Evolutionary conservation across 257 asterid species (phyloP).

Genomic region (Plantago elongata): DNA sequence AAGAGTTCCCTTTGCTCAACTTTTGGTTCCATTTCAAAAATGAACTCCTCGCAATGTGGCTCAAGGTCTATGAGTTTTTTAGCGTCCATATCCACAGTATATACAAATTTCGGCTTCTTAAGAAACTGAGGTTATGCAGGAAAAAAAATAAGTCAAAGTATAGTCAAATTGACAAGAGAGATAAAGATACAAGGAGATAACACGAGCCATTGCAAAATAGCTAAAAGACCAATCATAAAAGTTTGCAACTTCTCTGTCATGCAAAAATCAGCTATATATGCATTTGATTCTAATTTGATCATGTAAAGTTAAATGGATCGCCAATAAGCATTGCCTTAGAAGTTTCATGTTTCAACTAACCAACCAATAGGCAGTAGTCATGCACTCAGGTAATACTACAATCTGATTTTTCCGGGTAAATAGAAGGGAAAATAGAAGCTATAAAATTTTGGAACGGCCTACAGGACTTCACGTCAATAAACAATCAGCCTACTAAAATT

Average conservation of each 20-base stretch:
- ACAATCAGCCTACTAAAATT: not conserved
- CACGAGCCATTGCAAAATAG: not conserved
- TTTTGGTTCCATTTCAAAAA: conserved; percentile 70
- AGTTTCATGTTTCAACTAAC: conserved; percentile 4
- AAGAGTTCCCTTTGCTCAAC: conserved; percentile 63
- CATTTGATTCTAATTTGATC: not conserved
- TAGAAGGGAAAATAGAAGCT: no score
- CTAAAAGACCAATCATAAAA: not conserved
- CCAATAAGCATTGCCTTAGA: not conserved
- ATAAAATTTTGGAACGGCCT: no score
- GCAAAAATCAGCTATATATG: not conserved
- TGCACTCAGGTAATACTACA: conserved; percentile 2
- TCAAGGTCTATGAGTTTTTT: conserved; percentile 53
- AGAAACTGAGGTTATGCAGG: conserved; percentile 32
- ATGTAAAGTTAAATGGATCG: not conserved
- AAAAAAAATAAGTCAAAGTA: not conserved
- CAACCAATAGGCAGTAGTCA: conserved; percentile 26
- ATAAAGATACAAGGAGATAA: not conserved
- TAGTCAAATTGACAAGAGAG: not conserved
- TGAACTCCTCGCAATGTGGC: conserved; percentile 80
- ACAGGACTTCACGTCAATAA: no score
- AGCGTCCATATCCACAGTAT: conserved; percentile 84
- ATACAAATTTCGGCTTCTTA: conserved; percentile 84
- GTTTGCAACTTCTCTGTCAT: not conserved
- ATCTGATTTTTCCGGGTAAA: not conserved